Base-by-base conservation (phyloP, 202 grass and related monocot species). In the Carex arenaria region DNA sequence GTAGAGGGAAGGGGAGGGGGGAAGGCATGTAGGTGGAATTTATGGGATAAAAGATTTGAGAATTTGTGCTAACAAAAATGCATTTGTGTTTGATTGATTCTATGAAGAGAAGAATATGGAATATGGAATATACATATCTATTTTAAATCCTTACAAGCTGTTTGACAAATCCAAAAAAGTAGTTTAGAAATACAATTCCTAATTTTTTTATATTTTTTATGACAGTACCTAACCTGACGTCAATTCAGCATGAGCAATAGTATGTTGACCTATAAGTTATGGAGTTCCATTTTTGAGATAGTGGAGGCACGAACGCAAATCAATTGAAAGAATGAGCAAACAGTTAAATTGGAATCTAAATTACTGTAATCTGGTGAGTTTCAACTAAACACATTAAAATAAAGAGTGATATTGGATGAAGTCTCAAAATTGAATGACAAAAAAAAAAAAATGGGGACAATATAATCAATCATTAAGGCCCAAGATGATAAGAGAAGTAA, bases 251-350 rank as follows among this genome's bases (percentile, higher is more conserved):
- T 15, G 72, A 15, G 15, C 26, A 34, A 77, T 72, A 52, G 38
- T 84, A 47, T 26, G 57, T 75, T 84, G 83, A 84, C 83, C 26
- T 54, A 36, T n/a, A 10, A 52, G 43, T 82, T 30, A 22, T 82
- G 80, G 83, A 32, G 36, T 34, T 53, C 43, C 70, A 84, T 75
- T 23, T 62, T 78, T n/a, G 11, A 77, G 83, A 78, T 63, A 12
- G 31, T 85, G 56, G 22, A 85, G 12, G 83, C 83, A 85, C 56
- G 57, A 78, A 78, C n/a, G 30, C 1, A 36, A 83, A 49, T 65
- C 28, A 10, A 60, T 1, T 9, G 19, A 23, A 45, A 82, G 20
- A 30, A 67, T 8, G n/a, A 82, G 36, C 43, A 47, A 30, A 45
- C 18, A 51, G 30, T 64, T 42, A 34, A n/a, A 64, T 26, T 49